Base-by-base conservation (phyloP, 23 red algal species). In the Porphyridium purpureum region DNA sequence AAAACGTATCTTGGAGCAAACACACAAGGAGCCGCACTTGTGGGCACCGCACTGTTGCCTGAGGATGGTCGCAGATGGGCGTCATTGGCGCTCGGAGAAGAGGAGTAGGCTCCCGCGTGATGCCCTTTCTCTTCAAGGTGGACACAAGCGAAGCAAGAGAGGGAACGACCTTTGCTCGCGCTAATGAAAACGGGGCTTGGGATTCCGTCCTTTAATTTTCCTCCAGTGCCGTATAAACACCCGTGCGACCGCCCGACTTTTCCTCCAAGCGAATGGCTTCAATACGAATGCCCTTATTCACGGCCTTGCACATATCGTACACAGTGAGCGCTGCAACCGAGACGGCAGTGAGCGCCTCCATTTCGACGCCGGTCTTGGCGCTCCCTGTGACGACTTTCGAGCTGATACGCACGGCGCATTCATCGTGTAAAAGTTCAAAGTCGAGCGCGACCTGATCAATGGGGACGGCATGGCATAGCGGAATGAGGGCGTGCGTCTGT, bases 281-380 rank as follows among this genome's bases (percentile, higher is more conserved):
- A 40, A 82, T 69, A 3, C 27, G 54, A 7, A 85, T 85, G 1
- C 50, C 68, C 49, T 86, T 86, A 21, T 60, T 60, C n/a, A 48
- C 80, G 23, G 70, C 62, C 69, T 98, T 98, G 63, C 90, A 98
- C 77, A 98, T 85, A 50, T 98, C 90, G 36, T 98, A 98, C 9
- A 98, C 78, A 0, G 90, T 81, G 33, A 98, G 57, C 9, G 90
- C 90, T 27, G 90, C 71, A 24, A 75, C 57, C 21, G 71, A 74
- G 3, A 62, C 90, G 5, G 72, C 81, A n/a, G 80, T 76, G 1
- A 98, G 58, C 11, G 90, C 90, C 40, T 98, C 90, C 90, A 98
- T 98, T 33, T 98, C 90, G 0, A 98, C 90, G 5, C 90, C 90
- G 11, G 90, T 98, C 32, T 41, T 62, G 30, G 1, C 4, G 31